phyloP scores from a whole-genome alignment of 305 asterid species.

The Solanum hybrid region DNA sequence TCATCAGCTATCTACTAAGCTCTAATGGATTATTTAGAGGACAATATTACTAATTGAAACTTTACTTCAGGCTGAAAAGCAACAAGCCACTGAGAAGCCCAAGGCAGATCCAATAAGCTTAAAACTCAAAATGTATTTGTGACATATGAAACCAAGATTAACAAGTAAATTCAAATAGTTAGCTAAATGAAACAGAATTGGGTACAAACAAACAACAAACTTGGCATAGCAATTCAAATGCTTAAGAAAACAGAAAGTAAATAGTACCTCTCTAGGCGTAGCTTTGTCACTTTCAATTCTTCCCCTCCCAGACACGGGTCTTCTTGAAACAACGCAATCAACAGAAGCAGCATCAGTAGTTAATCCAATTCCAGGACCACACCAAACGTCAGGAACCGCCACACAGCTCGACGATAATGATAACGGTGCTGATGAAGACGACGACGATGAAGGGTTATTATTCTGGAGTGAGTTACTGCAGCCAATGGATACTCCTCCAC shows the following conservation, averaged over 20 bases:
- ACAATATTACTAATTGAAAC: not conserved
- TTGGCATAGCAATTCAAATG: not conserved
- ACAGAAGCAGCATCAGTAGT: constrained; percentile 68
- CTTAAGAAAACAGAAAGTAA: not conserved
- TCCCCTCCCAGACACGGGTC: constrained; percentile 47
- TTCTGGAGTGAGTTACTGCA: not conserved
- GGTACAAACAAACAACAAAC: not conserved
- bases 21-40: not conserved
- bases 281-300: constrained; percentile 47
- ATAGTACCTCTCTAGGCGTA: constrained; percentile 49
- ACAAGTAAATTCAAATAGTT: not conserved
- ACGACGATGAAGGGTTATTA: constrained; percentile 20
- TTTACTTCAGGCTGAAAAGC: not conserved
- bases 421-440: constrained; percentile 9
- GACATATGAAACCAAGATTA: not conserved
- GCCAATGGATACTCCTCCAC: not conserved
- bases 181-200: not conserved
- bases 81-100: not conserved
- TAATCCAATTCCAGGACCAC: constrained; percentile 69
- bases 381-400: constrained; percentile 72
- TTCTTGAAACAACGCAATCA: constrained; percentile 71
- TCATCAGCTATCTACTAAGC: not conserved
- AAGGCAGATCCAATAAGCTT: not conserved
- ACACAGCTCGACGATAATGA: constrained; percentile 39
- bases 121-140: not conserved